Base-by-base conservation (phyloP, 306 rosid genomes). In the Sicyos edulis region DNA sequence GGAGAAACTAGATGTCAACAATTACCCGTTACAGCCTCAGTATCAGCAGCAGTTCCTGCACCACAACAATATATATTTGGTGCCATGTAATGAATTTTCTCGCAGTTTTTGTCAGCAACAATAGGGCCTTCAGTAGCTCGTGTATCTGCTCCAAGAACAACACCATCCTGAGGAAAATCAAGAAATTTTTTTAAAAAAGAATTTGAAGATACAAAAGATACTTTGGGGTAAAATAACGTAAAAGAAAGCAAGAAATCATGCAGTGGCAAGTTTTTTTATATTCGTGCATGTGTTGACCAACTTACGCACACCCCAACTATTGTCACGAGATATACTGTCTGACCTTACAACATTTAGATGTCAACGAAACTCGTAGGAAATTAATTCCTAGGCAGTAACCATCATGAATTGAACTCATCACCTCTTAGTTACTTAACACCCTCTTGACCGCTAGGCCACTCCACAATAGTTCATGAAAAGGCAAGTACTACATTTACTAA, bases 31-130 rank as follows among this genome's bases (percentile, higher is more conserved):
- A 93, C 99, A 15, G 99, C 99, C 86, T 93, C 97, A 21, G 99
- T 93, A 78, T 93, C 97, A 71, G 97, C 97, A 75, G 99, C 99
- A 72, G 99, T 93, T 75, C 99, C 99, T 8, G 99, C 97, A 75
- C 99, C 99, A 80, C 97, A 93, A 67, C 99, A 93, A 73, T 91
- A 91, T 37, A 93, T 93, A 56, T 93, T 93, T 8, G 99, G 99
- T 4, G 99, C 99, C 99, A 93, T 91, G 58, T 84, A 93, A 72
- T 93, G 99, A 75, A 93, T 93, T 73, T 93, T 93, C 82, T 92
- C 97, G 80, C 97, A 92, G 84, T 92, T 92, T 70, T 92, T 92
- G 76, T 92, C 97, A 51, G 89, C 86, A 22, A 92, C 97, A 71
- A 88, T 89, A 78, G 96, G 96, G 22, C 97, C 97, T 82, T 89